These are phyloP conservation scores for Borealophlyctis nickersoniae DNA, from an alignment of 192 early-diverging fungal species.

Conservation along the genomic window DNA sequence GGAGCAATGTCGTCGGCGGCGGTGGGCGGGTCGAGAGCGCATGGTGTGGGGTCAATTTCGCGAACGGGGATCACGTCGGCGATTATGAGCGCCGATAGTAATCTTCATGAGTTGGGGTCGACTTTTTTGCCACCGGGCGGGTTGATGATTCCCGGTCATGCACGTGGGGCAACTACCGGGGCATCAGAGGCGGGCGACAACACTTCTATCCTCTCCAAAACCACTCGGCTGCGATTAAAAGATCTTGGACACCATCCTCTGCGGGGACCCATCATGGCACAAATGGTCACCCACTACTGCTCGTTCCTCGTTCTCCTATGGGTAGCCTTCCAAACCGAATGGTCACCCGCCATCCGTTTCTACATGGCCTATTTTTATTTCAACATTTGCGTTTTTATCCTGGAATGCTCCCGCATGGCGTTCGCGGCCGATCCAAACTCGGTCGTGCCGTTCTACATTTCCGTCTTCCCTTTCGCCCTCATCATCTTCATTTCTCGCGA, in stretches of 20 bases:
- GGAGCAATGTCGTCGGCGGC: neutral
- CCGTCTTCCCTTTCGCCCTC: constrained; percentile 31
- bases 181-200: constrained; percentile 13
- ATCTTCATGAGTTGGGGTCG: neutral
- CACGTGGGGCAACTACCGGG: neutral
- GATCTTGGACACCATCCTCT: constrained; percentile 29
- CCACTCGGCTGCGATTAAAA: constrained; percentile 23
- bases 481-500: constrained; percentile 41
- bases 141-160: neutral
- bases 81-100: neutral
- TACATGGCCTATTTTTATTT: constrained; percentile 32
- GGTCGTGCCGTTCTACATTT: constrained; percentile 34
- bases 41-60: neutral
- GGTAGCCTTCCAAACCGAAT: constrained; percentile 24
- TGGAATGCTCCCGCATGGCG: constrained; percentile 30
- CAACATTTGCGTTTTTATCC: constrained; percentile 5
- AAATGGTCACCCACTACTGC: constrained; percentile 36
- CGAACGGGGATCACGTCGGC: neutral
- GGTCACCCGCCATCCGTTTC: constrained; percentile 38
- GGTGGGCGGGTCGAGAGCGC: neutral
- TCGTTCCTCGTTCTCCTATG: constrained; percentile 31
- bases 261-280: constrained; percentile 32
- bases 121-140: neutral
- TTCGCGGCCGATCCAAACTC: constrained; percentile 20
- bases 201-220: constrained; percentile 15